A percentile compares a stretch with the other conserved stretches of the same genome.
These are phyloP conservation scores for Sordariomycetes sp. DNA, from an alignment of 2,329 filamentous ascomycete species.

Conservation along the genomic window DNA sequence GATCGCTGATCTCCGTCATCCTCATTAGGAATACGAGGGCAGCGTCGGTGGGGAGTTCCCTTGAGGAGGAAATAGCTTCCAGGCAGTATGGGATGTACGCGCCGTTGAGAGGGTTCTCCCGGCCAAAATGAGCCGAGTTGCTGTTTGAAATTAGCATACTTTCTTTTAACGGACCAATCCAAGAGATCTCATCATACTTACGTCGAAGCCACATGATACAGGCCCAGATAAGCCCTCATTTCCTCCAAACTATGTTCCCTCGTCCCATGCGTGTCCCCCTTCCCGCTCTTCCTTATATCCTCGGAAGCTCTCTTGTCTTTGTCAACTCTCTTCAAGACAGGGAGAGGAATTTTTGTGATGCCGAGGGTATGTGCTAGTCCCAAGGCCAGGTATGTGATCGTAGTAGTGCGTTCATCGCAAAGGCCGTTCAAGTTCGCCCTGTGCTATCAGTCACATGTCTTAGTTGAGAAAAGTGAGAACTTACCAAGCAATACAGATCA, in stretches of 20 bases:
- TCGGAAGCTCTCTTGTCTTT: slow-evolving; percentile 9
- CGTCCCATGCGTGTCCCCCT: too few relatives aligned
- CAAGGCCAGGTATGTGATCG: slow-evolving; percentile 27
- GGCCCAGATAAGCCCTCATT: too few relatives aligned
- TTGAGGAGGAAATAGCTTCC: slow-evolving; percentile 15
- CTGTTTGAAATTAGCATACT: too few relatives aligned
- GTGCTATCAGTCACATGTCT: background rate
- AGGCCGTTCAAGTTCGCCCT: background rate
- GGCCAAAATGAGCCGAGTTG: slow-evolving; percentile 26
- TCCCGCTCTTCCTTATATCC: too few relatives aligned
- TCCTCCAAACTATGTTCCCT: too few relatives aligned
- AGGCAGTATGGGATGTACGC: slow-evolving; percentile 23
- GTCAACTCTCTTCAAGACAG: too few relatives aligned
- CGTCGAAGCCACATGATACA: too few relatives aligned
- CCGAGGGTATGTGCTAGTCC: slow-evolving; percentile 31
- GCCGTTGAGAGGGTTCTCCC: slow-evolving; percentile 19
- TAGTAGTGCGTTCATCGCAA: slow-evolving; percentile 22
- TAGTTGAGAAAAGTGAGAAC: too few relatives aligned
- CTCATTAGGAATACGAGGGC: slow-evolving; percentile 22
- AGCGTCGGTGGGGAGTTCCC: slow-evolving; percentile 17
- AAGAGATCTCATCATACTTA: too few relatives aligned
- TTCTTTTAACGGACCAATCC: too few relatives aligned
- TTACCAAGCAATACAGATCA: slow-evolving; percentile 37
- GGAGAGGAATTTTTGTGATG: slow-evolving; percentile 16
- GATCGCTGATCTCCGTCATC: slow-evolving; percentile 24